Conservation (phyloP, 306 rosid species). For the Inga leiocalycina region DNA sequence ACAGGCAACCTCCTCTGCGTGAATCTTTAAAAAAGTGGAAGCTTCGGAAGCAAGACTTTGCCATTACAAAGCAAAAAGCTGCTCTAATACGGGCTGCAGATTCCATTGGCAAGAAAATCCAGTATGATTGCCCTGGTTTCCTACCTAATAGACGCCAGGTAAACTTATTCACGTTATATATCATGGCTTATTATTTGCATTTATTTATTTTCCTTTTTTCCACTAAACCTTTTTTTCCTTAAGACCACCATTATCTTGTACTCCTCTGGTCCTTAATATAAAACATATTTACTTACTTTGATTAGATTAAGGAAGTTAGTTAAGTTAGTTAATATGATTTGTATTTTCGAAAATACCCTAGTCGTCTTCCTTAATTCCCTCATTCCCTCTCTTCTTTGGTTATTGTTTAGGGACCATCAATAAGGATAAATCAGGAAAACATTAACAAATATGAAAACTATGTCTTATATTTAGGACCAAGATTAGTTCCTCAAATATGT, state of each 20-base stretch:
- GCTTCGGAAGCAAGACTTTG: conserved; percentile 73
- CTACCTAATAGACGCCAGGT: conserved; percentile 93
- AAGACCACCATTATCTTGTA: neutral
- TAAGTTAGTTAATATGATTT: no score
- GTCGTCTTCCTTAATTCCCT: no score
- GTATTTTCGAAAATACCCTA: no score
- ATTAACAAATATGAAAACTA: no score
- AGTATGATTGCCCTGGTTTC: conserved; percentile 93
- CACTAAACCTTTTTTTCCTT: neutral
- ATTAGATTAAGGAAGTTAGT: no score
- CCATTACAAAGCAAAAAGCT: conserved; percentile 73
- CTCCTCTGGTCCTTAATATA: no score
- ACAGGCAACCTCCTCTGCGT: conserved; percentile 88
- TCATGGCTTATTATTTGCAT: conserved; percentile 3
- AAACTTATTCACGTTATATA: conserved; percentile 26
- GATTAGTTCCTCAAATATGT: no score
- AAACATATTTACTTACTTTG: no score
- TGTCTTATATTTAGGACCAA: no score
- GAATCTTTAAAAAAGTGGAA: conserved; percentile 84
- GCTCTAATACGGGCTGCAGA: conserved; percentile 85
- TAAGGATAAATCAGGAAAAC: no score
- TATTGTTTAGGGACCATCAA: no score
- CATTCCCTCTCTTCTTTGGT: no score
- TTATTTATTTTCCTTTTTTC: conserved; percentile 27
- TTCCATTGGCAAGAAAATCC: conserved; percentile 84